Percentiles rank a stretch among this genome's conserved stretches.
These are phyloP conservation scores for Rosa lucieae DNA, from an alignment of 306 rosid genomes.

Conservation along the genomic window DNA sequence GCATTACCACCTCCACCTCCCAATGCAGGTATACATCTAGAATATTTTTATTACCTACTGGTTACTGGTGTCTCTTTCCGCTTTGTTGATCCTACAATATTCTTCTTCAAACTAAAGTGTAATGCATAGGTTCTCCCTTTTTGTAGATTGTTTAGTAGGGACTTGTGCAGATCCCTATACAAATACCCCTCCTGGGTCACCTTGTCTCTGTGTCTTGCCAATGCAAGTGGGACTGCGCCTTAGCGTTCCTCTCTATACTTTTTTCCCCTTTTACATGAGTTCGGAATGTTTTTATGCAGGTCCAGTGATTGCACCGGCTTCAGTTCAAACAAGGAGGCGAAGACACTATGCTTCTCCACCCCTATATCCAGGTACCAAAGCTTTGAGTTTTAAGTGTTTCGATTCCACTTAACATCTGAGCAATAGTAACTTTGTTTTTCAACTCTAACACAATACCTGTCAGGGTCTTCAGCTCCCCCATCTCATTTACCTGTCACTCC, in stretches of 20 bases:
- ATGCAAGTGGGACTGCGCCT: conserved; percentile 87
- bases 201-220: conserved; percentile 84
- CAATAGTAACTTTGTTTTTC: conserved; percentile 1
- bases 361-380: conserved; percentile 48
- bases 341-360: conserved; percentile 60
- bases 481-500: conserved; percentile 40
- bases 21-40: conserved; percentile 60
- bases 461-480: conserved; percentile 48
- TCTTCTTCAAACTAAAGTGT: conserved; percentile 29
- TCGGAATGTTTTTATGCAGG: conserved; percentile 38
- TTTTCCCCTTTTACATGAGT: conserved; percentile 92
- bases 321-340: conserved; percentile 31
- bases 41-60: conserved; percentile 12
- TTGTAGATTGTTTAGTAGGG: conserved; percentile 69
- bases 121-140: conserved; percentile 21
- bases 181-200: conserved; percentile 88
- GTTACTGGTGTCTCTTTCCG: conserved; percentile 9
- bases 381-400: conserved; percentile 17
- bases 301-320: conserved; percentile 51
- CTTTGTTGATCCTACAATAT: conserved; percentile 12
- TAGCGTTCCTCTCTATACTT: conserved; percentile 66
- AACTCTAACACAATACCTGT: conserved; percentile 21
- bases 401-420: conserved; percentile 1
- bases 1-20: conserved; percentile 97
- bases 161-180: conserved; percentile 73